phyloP scores from a whole-genome alignment of 2,329 filamentous ascomycete species.

The Colletotrichum zoysiae region DNA sequence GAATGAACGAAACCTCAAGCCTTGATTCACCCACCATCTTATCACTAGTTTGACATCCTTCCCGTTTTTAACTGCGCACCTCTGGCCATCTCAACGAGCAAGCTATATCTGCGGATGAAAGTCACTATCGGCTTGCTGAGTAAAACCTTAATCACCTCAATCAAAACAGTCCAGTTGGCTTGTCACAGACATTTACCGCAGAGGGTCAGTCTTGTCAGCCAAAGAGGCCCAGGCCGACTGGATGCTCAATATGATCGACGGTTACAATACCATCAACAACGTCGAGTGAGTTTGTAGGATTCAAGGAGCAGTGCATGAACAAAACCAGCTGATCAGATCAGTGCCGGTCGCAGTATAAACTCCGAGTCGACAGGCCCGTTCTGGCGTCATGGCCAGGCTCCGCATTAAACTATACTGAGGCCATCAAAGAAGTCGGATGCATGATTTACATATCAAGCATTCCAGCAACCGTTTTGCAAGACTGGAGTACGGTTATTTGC shows the following conservation, averaged over 20 bases:
- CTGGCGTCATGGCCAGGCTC: constrained; percentile 46
- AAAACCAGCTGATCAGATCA: constrained; percentile 59
- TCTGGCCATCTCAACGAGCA: constrained; percentile 52
- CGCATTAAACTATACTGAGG: constrained; percentile 64
- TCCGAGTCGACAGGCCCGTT: constrained; percentile 39
- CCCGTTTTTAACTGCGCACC: constrained; percentile 49
- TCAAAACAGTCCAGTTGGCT: constrained; percentile 49
- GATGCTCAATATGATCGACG: constrained; percentile 62
- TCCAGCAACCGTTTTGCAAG: constrained; percentile 54
- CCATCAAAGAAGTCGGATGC: constrained; percentile 58
- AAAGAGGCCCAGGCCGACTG: constrained; percentile 64
- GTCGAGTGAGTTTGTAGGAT: constrained; percentile 61
- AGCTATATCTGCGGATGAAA: constrained; percentile 49
- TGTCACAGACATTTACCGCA: constrained; percentile 24
- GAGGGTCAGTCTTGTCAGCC: constrained; percentile 55
- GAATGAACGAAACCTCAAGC: not conserved
- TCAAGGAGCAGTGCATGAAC: constrained; percentile 60
- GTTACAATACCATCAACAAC: constrained; percentile 62
- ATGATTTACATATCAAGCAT: constrained; percentile 60
- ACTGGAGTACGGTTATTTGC: constrained; percentile 59
- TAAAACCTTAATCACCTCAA: not conserved
- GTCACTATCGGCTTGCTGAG: not conserved
- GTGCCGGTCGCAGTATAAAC: constrained; percentile 49
- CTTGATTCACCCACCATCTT: not conserved
- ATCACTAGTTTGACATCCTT: constrained; percentile 47